phyloP scores from a whole-genome alignment of 2,329 filamentous ascomycete species.

The Pseudogymnoascus sp. region DNA sequence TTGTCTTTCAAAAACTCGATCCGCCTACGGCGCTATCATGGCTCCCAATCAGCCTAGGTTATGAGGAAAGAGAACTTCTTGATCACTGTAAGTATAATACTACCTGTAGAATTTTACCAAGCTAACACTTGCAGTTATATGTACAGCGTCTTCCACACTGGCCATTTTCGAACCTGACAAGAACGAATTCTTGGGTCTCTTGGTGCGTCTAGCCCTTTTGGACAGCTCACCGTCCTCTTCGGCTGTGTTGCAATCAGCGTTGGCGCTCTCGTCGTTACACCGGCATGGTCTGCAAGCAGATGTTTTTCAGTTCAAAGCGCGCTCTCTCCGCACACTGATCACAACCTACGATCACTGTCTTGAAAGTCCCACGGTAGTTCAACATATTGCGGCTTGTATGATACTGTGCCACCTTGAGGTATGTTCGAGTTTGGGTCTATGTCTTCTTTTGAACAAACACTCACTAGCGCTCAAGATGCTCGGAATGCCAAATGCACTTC shows the following conservation, averaged over 20 bases:
- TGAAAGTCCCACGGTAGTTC: conserved; percentile 16
- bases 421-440: conserved; percentile 15
- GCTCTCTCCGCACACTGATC: conserved; percentile 18
- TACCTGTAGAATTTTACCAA: conserved; percentile 11
- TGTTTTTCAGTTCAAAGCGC: conserved; percentile 17
- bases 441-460: conserved; percentile 13
- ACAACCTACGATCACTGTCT: conserved; percentile 15
- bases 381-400: conserved; percentile 20
- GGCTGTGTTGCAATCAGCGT: conserved; percentile 19
- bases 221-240: conserved; percentile 18
- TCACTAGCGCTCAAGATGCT: conserved; percentile 18
- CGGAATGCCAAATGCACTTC: conserved; percentile 15
- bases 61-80: conserved; percentile 18
- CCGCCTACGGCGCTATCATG: conserved; percentile 17
- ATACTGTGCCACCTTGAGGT: conserved; percentile 21
- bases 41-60: conserved; percentile 16
- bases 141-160: conserved; percentile 16
- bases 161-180: conserved; percentile 19
- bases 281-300: conserved; percentile 18
- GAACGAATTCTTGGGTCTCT: conserved; percentile 18
- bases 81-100: conserved; percentile 17
- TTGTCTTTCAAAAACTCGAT: conserved; percentile 16
- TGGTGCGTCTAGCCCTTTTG: conserved; percentile 18
- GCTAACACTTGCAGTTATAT: conserved; percentile 17
- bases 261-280: conserved; percentile 19